Base-by-base conservation (phyloP, 2,329 filamentous ascomycete species). In the Aspergillus fructus region DNA sequence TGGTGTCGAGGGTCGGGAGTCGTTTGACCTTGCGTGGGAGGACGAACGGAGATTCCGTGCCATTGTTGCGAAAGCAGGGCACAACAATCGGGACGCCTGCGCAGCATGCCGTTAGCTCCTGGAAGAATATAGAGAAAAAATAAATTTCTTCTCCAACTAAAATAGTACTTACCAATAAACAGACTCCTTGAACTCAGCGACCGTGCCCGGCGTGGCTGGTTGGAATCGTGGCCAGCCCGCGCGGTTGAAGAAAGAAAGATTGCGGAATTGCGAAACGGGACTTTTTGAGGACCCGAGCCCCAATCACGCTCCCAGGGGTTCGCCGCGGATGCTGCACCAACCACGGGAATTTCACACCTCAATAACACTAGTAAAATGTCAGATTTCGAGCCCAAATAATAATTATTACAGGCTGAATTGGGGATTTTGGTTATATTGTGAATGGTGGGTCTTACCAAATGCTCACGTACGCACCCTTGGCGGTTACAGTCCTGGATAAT, bases 1-100 rank as follows among this genome's bases (percentile, higher is more conserved):
- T 59, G 71, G 70, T 33, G 70, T 71, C 39, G 68, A 66, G n/a
- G 69, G 71, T 42, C 71, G 68, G 49, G 71, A 72, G 52, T 64
- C 65, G 55, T 66, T 67, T 33, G 69, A 67, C 52, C 62, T 63
- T 56, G 64, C 65, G 59, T 67, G 68, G 58, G 72, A 72, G 41
- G 67, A 64, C 17, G 70, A 72, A 39, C 71, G 71, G 59, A 73
- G 69, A 55, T 67, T 71, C 61, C 66, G 70, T 65, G 71, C 66
- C 71, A 74, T 74, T 57, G 57, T 61, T 62, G 59, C 59, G 53
- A 53, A 58, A 37, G 49, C 55, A 62, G 62, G 62, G 62, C 62
- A 64, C 57, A 54, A 61, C 47, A 56, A 58, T 59, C 61, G 59
- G 47, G 58, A 58, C 46, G 58, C 46, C 65, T 67, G 58, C 21